Conservation (phyloP, 2,329 filamentous ascomycete genomes). For the Hymenotorrendiella dingleyae region DNA sequence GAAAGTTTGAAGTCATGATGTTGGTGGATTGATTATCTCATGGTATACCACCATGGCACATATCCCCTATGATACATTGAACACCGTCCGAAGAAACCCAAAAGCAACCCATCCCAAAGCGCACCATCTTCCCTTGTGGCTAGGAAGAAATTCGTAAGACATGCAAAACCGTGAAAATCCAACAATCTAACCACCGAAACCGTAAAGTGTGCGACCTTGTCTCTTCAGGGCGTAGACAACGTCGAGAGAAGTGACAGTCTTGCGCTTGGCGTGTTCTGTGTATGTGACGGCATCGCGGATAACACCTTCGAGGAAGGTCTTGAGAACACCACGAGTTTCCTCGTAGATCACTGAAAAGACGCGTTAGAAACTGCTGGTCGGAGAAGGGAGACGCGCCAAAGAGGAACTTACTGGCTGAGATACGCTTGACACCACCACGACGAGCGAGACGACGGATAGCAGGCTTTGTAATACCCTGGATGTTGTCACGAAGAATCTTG, state of each 20-base stretch:
- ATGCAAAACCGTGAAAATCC: conserved; percentile 16
- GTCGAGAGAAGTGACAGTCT: conserved; percentile 62
- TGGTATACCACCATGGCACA: conserved; percentile 19
- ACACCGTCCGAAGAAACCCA: conserved; percentile 17
- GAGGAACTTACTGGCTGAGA: conserved; percentile 71
- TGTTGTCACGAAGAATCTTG: conserved; percentile 99
- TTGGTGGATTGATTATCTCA: conserved; percentile 19
- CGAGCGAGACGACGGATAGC: conserved; percentile 97
- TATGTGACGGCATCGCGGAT: conserved; percentile 48
- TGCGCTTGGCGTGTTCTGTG: conserved; percentile 73
- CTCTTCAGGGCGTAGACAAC: conserved; percentile 61
- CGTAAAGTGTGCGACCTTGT: conserved; percentile 61
- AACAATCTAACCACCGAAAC: conserved; percentile 55
- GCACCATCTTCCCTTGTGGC: conserved; percentile 15
- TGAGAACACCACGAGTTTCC: conserved; percentile 74
- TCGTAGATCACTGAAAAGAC: conserved; percentile 12
- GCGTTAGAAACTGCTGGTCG: conserved; percentile 1
- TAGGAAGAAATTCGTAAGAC: conserved; percentile 26
- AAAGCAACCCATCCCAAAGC: conserved; percentile 24
- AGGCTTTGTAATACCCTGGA: conserved; percentile 98
- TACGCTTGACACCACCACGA: conserved; percentile 99
- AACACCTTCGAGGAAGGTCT: conserved; percentile 78
- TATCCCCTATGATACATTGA: conserved; percentile 28
- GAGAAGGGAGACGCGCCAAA: neutral
- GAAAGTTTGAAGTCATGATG: conserved; percentile 7